Evolutionary conservation across 176 grass and related monocot species (phyloP).

Genomic region (Avena eriantha): DNA sequence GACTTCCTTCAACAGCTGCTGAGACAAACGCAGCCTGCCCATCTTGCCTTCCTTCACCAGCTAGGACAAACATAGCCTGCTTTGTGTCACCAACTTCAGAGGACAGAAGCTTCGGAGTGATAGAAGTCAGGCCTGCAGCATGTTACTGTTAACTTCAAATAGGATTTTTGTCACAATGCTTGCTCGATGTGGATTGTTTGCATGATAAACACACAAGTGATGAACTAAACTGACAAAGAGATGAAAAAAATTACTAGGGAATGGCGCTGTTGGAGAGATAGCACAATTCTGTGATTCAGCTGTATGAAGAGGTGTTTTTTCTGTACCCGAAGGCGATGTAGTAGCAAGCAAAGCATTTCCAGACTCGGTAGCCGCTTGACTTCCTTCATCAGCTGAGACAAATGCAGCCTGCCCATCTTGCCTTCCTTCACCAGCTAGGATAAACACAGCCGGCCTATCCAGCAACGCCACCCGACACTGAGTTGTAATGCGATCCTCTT

Average conservation of each 20-base stretch:
- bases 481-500: background rate
- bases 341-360: background rate
- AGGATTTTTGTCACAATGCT: background rate
- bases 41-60: no score
- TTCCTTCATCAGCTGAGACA: background rate
- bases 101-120: background rate
- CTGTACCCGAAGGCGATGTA: background rate
- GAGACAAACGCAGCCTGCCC: background rate
- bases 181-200: background rate
- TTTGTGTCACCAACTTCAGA: background rate
- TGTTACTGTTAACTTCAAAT: background rate
- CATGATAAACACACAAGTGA: background rate
- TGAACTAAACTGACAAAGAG: background rate
- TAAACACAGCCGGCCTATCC: background rate
- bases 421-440: background rate
- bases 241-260: background rate
- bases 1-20: no score
- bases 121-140: background rate
- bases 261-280: background rate
- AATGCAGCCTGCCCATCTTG: background rate
- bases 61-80: background rate
- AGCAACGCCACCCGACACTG: background rate
- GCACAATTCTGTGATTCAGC: background rate
- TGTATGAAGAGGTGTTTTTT: background rate
- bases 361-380: background rate